phyloP scores from a whole-genome alignment of 2,329 filamentous ascomycete species.

The Arthrobotrys entomopaga region DNA sequence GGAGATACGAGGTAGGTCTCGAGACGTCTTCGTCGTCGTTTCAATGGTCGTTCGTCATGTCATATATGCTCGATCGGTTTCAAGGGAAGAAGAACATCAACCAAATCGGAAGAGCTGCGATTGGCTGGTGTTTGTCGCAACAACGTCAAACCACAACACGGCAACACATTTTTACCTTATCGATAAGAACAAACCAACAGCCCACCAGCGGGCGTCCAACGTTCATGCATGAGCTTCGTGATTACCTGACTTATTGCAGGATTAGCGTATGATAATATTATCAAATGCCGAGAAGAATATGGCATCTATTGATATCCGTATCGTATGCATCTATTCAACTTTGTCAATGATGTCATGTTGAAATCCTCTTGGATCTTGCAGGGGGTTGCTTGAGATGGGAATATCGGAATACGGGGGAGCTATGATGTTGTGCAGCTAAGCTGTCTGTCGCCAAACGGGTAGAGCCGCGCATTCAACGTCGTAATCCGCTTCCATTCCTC shows the following conservation, averaged over 20 bases:
- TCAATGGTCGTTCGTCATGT: not conserved
- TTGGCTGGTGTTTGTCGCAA: conserved; percentile 18
- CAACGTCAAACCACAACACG: conserved; percentile 13
- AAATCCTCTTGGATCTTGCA: too few species aligned
- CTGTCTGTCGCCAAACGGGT: too few species aligned
- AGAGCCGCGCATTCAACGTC: conserved; percentile 13
- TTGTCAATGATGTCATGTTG: too few species aligned
- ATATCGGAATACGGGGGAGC: not conserved
- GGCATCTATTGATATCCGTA: too few species aligned
- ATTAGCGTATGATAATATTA: too few species aligned
- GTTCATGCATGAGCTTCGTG: too few species aligned
- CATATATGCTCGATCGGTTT: too few species aligned
- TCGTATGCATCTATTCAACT: too few species aligned
- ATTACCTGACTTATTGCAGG: too few species aligned
- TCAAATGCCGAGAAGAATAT: too few species aligned
- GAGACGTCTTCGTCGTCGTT: not conserved
- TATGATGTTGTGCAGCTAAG: conserved; percentile 4
- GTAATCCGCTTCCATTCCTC: conserved; percentile 9
- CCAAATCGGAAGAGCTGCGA: conserved; percentile 16
- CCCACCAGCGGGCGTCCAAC: conserved; percentile 8
- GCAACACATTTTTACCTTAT: conserved; percentile 18
- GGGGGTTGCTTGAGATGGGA: not conserved
- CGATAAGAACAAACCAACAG: conserved; percentile 26
- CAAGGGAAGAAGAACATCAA: not conserved
- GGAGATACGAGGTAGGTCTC: not conserved